A percentile compares a stretch with the other conserved stretches of the same genome.
phyloP scores from a whole-genome alignment of 345 rosid genomes.

The Eucalyptus regnans region DNA sequence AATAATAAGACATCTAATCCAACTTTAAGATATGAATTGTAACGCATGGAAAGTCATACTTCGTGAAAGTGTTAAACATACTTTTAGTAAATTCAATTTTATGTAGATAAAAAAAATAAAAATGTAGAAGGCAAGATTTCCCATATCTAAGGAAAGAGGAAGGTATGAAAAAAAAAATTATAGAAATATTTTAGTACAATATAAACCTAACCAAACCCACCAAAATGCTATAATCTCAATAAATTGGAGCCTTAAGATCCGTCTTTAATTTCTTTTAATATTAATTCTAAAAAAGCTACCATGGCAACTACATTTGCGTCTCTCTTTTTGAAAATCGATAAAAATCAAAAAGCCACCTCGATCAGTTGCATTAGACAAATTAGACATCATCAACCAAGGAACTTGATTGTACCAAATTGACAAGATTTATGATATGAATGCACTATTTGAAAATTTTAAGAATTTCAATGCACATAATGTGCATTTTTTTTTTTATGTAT shows the following conservation, averaged over 20 bases:
- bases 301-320: too few species aligned
- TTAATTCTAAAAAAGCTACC: not conserved
- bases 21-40: not conserved
- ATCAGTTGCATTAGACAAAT: accelerated
- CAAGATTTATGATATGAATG: not conserved
- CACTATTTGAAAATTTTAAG: not conserved
- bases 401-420: not conserved
- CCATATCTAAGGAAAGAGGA: not conserved
- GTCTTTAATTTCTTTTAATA: not conserved
- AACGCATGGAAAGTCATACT: not conserved
- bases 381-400: accelerated
- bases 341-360: not conserved
- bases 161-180: not conserved
- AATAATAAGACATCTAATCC: too few species aligned
- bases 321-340: not conserved
- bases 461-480: not conserved
- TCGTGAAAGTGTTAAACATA: not conserved
- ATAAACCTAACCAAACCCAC: not conserved
- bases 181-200: not conserved
- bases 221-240: not conserved
- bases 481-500: not conserved
- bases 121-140: not conserved
- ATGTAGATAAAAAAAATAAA: not conserved
- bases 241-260: not conserved
- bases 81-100: not conserved